phyloP scores from a whole-genome alignment of 805 yeast genomes.

The Jamesozyma rosinii region DNA sequence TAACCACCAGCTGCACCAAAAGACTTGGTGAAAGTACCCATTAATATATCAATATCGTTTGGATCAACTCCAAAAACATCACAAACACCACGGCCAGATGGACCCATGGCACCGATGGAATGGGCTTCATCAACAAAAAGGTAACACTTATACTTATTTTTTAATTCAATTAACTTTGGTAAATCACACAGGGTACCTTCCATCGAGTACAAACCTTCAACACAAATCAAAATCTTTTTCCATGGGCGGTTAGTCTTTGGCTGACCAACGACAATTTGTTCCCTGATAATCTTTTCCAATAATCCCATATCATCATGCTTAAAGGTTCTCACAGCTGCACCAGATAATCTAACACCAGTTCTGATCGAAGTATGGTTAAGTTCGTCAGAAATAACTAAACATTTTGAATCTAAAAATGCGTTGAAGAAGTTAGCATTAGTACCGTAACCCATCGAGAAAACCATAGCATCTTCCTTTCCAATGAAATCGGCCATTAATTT shows the following conservation, averaged over 20 bases:
- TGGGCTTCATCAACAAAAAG: slow-evolving; percentile 96
- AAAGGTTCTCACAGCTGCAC: slow-evolving; percentile 86
- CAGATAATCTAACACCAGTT: slow-evolving; percentile 86
- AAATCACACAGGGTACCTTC: slow-evolving; percentile 84
- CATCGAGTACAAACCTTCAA: slow-evolving; percentile 89
- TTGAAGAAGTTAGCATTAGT: slow-evolving; percentile 86
- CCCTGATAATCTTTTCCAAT: slow-evolving; percentile 68
- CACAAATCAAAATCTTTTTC: slow-evolving; percentile 76
- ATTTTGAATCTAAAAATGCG: slow-evolving; percentile 74
- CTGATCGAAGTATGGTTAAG: slow-evolving; percentile 93
- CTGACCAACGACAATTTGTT: slow-evolving; percentile 87
- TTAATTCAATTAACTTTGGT: slow-evolving; percentile 63
- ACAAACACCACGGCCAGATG: slow-evolving; percentile 87
- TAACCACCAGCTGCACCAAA: slow-evolving; percentile 99
- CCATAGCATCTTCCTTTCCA: slow-evolving; percentile 80
- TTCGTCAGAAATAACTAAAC: slow-evolving; percentile 87
- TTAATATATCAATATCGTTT: slow-evolving; percentile 65
- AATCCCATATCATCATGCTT: slow-evolving; percentile 83
- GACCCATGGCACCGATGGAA: slow-evolving; percentile 98
- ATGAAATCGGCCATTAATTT: slow-evolving; percentile 69
- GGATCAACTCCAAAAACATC: slow-evolving; percentile 84
- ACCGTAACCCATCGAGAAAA: slow-evolving; percentile 92
- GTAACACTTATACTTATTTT: slow-evolving; percentile 79
- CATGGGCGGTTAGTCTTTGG: slow-evolving; percentile 94
- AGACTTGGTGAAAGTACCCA: slow-evolving; percentile 97